These are phyloP conservation scores for Citrus hindsii DNA, from an alignment of 345 rosid species.

Conservation along the genomic window DNA sequence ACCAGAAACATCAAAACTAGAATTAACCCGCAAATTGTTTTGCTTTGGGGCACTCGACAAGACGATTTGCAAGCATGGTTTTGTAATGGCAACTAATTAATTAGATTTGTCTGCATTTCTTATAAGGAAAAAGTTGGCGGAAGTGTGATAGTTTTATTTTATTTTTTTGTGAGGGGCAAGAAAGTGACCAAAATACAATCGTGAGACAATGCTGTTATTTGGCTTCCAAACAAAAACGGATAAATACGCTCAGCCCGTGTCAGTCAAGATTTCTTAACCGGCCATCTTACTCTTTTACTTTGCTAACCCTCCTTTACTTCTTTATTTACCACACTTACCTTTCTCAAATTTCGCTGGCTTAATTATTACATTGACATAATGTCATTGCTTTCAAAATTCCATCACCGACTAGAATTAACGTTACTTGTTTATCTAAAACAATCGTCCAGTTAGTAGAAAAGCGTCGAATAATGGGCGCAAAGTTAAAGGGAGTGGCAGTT, in stretches of 20 bases:
- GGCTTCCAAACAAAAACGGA: conserved; percentile 27
- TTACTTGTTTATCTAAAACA: neutral
- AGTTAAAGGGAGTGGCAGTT: neutral
- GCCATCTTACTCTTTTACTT: neutral
- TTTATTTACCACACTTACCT: neutral
- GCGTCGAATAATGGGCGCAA: neutral
- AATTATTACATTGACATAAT: no score
- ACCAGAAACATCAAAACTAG: neutral
- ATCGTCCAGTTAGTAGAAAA: neutral
- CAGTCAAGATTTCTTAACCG: neutral
- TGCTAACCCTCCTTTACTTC: neutral
- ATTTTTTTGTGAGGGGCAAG: neutral
- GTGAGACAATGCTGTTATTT: conserved; percentile 34
- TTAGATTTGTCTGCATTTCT: neutral
- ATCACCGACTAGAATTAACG: neutral
- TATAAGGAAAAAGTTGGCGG: neutral
- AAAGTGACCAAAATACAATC: conserved; percentile 26
- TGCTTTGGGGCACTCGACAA: neutral
- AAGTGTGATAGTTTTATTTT: no score
- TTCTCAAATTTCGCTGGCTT: neutral
- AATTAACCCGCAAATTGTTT: conserved; percentile 5
- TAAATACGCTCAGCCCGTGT: neutral
- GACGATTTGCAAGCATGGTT: neutral
- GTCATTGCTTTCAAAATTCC: neutral
- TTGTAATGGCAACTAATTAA: neutral